These are phyloP conservation scores for Mycena kentingensis DNA, from an alignment of 768 basidiomycete species.

Conservation along the genomic window DNA sequence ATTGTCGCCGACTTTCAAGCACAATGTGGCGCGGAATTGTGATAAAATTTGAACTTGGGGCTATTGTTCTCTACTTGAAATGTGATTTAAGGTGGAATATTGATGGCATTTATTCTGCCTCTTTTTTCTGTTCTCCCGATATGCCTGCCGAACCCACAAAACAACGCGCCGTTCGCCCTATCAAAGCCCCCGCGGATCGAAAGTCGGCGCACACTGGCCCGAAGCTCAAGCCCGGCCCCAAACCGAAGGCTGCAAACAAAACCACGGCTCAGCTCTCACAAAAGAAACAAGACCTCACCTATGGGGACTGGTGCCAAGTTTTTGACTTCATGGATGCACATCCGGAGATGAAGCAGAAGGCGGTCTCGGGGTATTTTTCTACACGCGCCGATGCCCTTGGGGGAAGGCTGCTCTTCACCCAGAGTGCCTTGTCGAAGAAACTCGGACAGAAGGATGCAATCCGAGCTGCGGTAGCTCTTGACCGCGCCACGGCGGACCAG, in stretches of 20 bases:
- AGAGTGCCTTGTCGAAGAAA: slow-evolving; percentile 29
- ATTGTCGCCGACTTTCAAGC: too few relatives aligned
- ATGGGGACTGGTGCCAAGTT: not conserved
- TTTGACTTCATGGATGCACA: not conserved
- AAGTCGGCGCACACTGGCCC: too few relatives aligned
- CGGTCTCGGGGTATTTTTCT: not conserved
- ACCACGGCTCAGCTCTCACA: not conserved
- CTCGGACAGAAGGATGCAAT: slow-evolving; percentile 12
- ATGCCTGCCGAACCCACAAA: too few relatives aligned
- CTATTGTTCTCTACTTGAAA: too few relatives aligned
- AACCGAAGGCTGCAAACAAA: not conserved
- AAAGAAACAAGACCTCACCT: not conserved
- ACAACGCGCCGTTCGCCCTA: too few relatives aligned
- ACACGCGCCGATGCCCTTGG: slow-evolving; percentile 2
- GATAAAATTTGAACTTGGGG: too few relatives aligned
- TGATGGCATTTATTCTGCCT: too few relatives aligned
- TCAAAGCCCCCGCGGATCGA: too few relatives aligned
- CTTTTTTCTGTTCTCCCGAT: too few relatives aligned
- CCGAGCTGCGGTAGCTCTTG: slow-evolving; percentile 6
- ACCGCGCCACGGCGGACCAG: slow-evolving; percentile 30
- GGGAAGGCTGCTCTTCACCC: slow-evolving; percentile 27
- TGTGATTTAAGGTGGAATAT: too few relatives aligned
- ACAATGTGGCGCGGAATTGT: too few relatives aligned
- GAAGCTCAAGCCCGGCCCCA: not conserved
- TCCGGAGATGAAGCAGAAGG: not conserved